phyloP scores from a whole-genome alignment of 768 basidiomycete species.

The Agrocybe chaxingu region DNA sequence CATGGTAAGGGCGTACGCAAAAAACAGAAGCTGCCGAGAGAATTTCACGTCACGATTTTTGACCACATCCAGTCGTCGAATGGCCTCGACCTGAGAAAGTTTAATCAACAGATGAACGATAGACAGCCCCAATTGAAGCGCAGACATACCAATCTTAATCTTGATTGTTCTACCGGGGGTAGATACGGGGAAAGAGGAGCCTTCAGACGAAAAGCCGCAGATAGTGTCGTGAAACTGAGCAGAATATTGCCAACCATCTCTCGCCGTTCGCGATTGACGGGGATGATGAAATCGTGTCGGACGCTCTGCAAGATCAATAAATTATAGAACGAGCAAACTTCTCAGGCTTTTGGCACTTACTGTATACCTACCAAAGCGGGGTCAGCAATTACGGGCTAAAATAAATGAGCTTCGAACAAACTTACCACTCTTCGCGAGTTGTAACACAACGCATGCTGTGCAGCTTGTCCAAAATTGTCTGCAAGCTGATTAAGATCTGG shows the following conservation, averaged over 20 bases:
- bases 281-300: constrained; percentile 82
- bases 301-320: constrained; percentile 52
- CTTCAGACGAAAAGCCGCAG: constrained; percentile 79
- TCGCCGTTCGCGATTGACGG: constrained; percentile 83
- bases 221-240: constrained; percentile 78
- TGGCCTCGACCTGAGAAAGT: constrained; percentile 67
- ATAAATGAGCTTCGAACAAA: constrained; percentile 10
- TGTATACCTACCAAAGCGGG: constrained; percentile 55
- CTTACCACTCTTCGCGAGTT: constrained; percentile 89
- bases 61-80: constrained; percentile 85
- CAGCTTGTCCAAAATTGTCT: constrained; percentile 82
- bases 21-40: constrained; percentile 85
- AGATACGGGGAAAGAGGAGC: constrained; percentile 95
- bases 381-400: constrained; percentile 4
- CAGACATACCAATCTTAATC: constrained; percentile 65
- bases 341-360: constrained; percentile 32
- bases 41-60: constrained; percentile 76
- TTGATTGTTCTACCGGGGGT: constrained; percentile 86
- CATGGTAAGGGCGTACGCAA: constrained; percentile 93
- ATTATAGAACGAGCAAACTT: neutral
- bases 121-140: neutral
- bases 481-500: constrained; percentile 75
- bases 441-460: constrained; percentile 99
- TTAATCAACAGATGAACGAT: constrained; percentile 1
- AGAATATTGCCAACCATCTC: constrained; percentile 97